phyloP scores from a whole-genome alignment of 2,329 filamentous ascomycete species.

The Aspergillus luchuensis region DNA sequence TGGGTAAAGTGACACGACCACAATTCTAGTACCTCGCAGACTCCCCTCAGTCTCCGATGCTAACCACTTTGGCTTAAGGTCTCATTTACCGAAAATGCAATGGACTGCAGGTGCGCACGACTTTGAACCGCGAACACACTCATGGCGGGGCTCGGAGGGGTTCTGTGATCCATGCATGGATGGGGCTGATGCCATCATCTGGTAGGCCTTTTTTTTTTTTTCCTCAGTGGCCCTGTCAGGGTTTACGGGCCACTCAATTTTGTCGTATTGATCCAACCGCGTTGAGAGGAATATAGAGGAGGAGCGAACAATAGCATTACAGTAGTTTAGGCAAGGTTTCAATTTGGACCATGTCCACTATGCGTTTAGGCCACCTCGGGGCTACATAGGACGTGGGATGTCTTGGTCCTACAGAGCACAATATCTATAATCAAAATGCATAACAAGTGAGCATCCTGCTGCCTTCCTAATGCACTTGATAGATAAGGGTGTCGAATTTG shows the following conservation, averaged over 20 bases:
- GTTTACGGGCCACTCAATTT: background rate
- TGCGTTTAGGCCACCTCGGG: background rate
- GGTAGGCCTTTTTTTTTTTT: background rate
- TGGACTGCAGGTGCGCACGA: background rate
- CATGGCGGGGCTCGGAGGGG: constrained; percentile 3
- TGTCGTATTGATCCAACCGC: background rate
- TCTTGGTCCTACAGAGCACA: background rate
- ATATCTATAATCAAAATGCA: background rate
- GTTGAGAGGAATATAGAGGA: background rate
- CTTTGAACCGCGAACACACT: background rate
- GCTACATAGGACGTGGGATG: background rate
- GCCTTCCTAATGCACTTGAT: background rate
- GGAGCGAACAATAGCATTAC: background rate
- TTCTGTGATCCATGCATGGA: constrained; percentile 6
- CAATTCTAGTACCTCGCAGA: background rate
- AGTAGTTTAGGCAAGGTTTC: background rate
- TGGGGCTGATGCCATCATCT: background rate
- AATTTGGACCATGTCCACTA: background rate
- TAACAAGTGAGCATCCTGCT: background rate
- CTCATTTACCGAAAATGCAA: constrained; percentile 1
- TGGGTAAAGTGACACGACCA: constrained; percentile 1
- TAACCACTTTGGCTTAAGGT: background rate
- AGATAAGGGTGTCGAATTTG: background rate
- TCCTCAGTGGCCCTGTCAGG: background rate
- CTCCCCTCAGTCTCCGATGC: background rate